Percentiles rank a stretch among this genome's conserved stretches.
phyloP scores from a whole-genome alignment of 164 flowering plant species.

The Stephania yunnanensis region DNA sequence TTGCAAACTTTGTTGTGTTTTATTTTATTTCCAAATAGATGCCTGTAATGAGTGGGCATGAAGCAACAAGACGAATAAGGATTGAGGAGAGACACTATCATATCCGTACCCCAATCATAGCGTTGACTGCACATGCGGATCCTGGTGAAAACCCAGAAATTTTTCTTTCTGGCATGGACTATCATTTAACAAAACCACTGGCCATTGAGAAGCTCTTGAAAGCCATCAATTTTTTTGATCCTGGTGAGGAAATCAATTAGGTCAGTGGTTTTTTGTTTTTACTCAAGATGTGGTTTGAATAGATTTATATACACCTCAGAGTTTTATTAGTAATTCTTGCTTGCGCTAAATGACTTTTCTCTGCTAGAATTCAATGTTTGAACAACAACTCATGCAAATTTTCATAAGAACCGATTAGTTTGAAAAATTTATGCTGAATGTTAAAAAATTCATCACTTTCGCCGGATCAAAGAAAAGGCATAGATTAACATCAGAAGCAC shows the following conservation, averaged over 20 bases:
- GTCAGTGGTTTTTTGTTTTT: background rate
- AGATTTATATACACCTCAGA: background rate
- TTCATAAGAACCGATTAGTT: no score
- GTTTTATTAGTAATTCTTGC: background rate
- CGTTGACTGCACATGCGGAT: slow-evolving; percentile 37
- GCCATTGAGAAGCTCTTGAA: slow-evolving; percentile 18
- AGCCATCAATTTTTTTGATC: slow-evolving; percentile 11
- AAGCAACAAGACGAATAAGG: slow-evolving; percentile 47
- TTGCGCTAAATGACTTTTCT: background rate
- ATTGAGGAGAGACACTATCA: slow-evolving; percentile 30
- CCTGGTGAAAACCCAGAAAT: slow-evolving; percentile 22
- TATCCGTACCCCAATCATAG: slow-evolving; percentile 48
- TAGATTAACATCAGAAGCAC: no score
- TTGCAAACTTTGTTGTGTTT: no score
- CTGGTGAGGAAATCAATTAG: background rate
- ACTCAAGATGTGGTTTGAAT: background rate
- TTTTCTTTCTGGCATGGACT: slow-evolving; percentile 51
- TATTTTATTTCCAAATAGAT: slow-evolving; percentile 28
- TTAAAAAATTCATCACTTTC: no score
- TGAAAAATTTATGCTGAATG: no score
- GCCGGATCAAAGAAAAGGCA: no score
- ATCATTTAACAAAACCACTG: slow-evolving; percentile 36
- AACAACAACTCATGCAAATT: no score
- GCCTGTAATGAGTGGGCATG: slow-evolving; percentile 53
- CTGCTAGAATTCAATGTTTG: background rate